These are phyloP conservation scores for Aspergillus alliaceus DNA, from an alignment of 2,329 filamentous ascomycete genomes.

Conservation along the genomic window DNA sequence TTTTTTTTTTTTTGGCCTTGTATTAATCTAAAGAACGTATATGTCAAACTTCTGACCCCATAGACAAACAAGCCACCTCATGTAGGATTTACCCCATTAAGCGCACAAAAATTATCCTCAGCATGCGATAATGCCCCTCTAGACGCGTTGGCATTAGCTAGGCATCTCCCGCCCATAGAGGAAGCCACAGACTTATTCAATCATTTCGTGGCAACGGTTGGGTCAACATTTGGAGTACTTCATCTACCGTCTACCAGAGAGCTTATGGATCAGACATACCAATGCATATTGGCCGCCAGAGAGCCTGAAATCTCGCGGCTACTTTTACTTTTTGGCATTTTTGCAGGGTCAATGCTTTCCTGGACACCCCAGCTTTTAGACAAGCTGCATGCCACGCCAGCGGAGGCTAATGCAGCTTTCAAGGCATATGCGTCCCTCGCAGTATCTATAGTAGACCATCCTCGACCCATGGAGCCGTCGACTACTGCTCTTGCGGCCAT, in stretches of 20 bases:
- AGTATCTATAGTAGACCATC: not conserved
- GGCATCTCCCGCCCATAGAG: not conserved
- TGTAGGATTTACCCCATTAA: not conserved
- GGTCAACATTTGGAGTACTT: constrained; percentile 1
- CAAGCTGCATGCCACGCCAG: not conserved
- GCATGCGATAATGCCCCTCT: too few relatives aligned
- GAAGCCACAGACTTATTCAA: constrained; percentile 1
- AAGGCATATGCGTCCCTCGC: not conserved
- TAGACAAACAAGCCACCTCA: not conserved
- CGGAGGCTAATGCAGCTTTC: not conserved
- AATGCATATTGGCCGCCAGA: not conserved
- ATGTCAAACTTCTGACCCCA: too few relatives aligned
- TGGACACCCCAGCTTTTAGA: not conserved
- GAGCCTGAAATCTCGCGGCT: not conserved
- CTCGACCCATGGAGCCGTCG: not conserved
- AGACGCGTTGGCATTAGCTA: too few relatives aligned
- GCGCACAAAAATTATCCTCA: too few relatives aligned
- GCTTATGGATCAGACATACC: constrained; percentile 1
- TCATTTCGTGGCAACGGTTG: constrained; percentile 1
- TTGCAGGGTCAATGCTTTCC: not conserved
- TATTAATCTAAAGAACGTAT: too few relatives aligned
- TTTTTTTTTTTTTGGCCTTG: too few relatives aligned
- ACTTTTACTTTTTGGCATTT: not conserved
- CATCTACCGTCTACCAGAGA: constrained; percentile 1
- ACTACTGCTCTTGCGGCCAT: not conserved